Evolutionary conservation across 805 yeast genomes (phyloP), one percentile per base, ranked within the genome.

Genomic region (Ogataea minuta): DNA sequence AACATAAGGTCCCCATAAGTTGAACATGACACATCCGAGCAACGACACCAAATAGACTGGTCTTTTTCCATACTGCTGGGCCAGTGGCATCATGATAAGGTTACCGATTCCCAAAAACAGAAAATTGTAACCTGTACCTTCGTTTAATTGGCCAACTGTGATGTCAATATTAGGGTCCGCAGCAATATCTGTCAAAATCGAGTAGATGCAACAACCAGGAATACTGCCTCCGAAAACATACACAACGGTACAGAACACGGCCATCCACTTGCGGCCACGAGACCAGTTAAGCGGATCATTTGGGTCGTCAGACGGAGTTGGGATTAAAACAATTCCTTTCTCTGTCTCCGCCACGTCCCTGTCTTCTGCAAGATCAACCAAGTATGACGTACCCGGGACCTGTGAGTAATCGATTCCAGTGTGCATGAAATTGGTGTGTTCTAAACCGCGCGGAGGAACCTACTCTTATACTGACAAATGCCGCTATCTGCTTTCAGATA

Each of bases 231-330:
- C 60, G 36, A 45, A 57, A 26, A 51, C 43, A 47, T 69, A 72
- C 4, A 70, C 64, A 23, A 68, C 57, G 43, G 68, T 56, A 49
- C 77, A 72, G 34, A 71, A 61, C 36, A 74, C 60, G 30, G 71
- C 68, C 24, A 72, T 30, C 59, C 63, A 57, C 50, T 79, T 79
- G 34, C 84, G 67, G 27, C 53, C 45, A 17, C 51, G 57, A 1
- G 74, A 38, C 88, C 88, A 82, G 52, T 78, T 79, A 39, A 82
- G 62, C 1, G 88, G 88, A 52, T 82, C 89, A 48, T 81, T 76
- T 7, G 86, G 84, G 45, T 80, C 79, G 36, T 72, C 76, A 0
- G 83, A 71, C 2, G 89, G 89, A 8, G 76, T 75, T 23, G 89
- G 88, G 31, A 77, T 71, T 29, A 80, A 62, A 9, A 81, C 74